Evolutionary conservation across 768 basidiomycete genomes (phyloP).

Genomic region (Amanita phalloides): DNA sequence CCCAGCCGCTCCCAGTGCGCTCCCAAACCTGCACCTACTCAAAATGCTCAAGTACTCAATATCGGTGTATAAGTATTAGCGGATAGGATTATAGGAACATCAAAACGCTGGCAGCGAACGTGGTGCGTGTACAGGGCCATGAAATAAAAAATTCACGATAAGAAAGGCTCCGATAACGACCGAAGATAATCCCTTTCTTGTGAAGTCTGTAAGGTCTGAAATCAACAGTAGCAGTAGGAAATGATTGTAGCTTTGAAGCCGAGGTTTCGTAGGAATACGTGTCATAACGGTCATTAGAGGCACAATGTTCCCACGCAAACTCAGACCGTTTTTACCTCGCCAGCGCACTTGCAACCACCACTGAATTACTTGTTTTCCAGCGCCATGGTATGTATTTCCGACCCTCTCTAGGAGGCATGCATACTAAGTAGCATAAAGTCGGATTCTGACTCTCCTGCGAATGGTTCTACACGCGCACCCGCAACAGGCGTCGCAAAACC

Average conservation of each 20-base stretch:
- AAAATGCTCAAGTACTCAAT: too few species aligned
- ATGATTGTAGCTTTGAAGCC: not conserved
- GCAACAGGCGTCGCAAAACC: slow-evolving; percentile 54
- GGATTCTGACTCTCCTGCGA: slow-evolving; percentile 61
- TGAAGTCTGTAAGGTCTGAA: too few species aligned
- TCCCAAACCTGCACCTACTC: too few species aligned
- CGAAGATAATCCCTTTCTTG: too few species aligned
- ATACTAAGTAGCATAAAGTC: slow-evolving; percentile 33
- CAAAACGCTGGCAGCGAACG: too few species aligned
- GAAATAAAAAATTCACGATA: too few species aligned
- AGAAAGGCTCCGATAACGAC: too few species aligned
- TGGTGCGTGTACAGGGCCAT: too few species aligned
- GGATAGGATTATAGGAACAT: too few species aligned
- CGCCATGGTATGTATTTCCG: slow-evolving; percentile 26
- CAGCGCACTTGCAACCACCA: slow-evolving; percentile 19
- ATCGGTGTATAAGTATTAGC: too few species aligned
- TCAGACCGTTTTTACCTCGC: slow-evolving; percentile 11
- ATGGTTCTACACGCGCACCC: slow-evolving; percentile 26
- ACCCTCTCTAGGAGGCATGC: not conserved
- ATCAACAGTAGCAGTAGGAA: too few species aligned
- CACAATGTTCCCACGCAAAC: slow-evolving; percentile 19
- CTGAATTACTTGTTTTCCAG: slow-evolving; percentile 10
- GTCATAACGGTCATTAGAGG: slow-evolving; percentile 8
- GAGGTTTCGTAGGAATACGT: slow-evolving; percentile 10
- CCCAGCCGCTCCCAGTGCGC: too few species aligned